Conservation (phyloP, 805 yeast genomes). For the Ogataea wickerhamii region DNA sequence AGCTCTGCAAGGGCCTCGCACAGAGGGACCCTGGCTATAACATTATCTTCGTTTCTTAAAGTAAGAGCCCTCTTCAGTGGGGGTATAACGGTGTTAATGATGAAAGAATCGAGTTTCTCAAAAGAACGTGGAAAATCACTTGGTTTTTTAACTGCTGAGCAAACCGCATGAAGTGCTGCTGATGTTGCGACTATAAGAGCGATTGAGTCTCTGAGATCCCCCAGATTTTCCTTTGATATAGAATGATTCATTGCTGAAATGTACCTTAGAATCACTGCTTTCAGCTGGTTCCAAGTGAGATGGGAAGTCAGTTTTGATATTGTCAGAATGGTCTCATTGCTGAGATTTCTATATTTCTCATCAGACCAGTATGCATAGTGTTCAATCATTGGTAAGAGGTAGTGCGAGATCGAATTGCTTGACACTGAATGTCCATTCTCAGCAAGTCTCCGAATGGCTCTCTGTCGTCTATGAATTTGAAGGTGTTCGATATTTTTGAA, state of each 20-base stretch:
- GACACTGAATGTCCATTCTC: conserved; percentile 44
- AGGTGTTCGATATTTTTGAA: conserved; percentile 68
- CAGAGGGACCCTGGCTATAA: conserved; percentile 69
- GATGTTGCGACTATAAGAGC: conserved; percentile 56
- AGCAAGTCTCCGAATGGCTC: conserved; percentile 68
- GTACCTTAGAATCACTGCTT: conserved; percentile 70
- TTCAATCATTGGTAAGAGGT: conserved; percentile 81
- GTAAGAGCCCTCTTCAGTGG: conserved; percentile 56
- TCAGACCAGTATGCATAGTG: conserved; percentile 61
- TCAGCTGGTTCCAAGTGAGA: conserved; percentile 76
- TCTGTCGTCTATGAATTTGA: conserved; percentile 80
- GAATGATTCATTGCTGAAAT: conserved; percentile 31
- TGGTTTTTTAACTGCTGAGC: conserved; percentile 16
- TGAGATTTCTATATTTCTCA: conserved; percentile 57
- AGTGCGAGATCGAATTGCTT: conserved; percentile 66
- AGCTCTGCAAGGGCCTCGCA: conserved; percentile 76
- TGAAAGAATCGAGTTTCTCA: conserved; percentile 41
- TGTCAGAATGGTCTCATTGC: conserved; percentile 62
- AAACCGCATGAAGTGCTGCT: conserved; percentile 33
- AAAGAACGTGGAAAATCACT: conserved; percentile 34
- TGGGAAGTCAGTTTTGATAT: conserved; percentile 55
- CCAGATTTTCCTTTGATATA: conserved; percentile 29
- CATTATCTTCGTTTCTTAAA: conserved; percentile 73
- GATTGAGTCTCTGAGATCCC: conserved; percentile 54
- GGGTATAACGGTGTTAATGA: conserved; percentile 58